A percentile compares a stretch with the other conserved stretches of the same genome.
Conservation (phyloP, 805 yeast species). For the Lipomyces kockii region DNA sequence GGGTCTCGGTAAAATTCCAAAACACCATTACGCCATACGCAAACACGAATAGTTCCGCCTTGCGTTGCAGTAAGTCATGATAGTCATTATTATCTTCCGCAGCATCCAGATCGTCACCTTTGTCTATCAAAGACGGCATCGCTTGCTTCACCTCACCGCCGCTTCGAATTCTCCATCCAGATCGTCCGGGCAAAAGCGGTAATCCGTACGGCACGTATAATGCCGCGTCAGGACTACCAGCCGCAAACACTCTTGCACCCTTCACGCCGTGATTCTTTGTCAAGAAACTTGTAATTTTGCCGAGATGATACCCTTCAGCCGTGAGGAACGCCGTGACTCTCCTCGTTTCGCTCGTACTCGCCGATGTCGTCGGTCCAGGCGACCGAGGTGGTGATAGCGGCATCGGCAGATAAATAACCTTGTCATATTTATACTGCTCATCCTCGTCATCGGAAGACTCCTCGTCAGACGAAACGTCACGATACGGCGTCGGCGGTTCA, state of each 20-base stretch:
- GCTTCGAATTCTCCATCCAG: conserved; percentile 71
- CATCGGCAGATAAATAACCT: conserved; percentile 9
- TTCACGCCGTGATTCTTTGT: conserved; percentile 75
- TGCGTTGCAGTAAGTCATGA: conserved; percentile 41
- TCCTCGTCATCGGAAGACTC: background rate
- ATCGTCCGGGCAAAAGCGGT: conserved; percentile 78
- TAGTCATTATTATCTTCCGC: conserved; percentile 13
- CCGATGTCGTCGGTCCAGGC: background rate
- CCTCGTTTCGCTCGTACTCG: conserved; percentile 4
- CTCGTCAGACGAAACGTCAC: background rate
- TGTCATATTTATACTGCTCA: conserved; percentile 4
- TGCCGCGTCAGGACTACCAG: conserved; percentile 67
- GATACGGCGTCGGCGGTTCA: background rate
- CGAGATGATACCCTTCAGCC: conserved; percentile 77
- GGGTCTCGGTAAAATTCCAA: conserved; percentile 93
- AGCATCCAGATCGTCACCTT: conserved; percentile 36
- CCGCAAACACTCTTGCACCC: conserved; percentile 66
- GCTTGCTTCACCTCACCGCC: conserved; percentile 9
- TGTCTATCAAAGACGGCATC: conserved; percentile 46
- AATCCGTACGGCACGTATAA: conserved; percentile 85
- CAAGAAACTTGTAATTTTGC: conserved; percentile 65
- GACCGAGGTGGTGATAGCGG: conserved; percentile 8
- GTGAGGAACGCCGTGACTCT: conserved; percentile 91
- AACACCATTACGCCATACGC: conserved; percentile 96
- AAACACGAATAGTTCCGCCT: conserved; percentile 83